A percentile compares a stretch with the other conserved stretches of the same genome.
phyloP scores from a whole-genome alignment of 768 basidiomycete genomes.

The Russula earlei region DNA sequence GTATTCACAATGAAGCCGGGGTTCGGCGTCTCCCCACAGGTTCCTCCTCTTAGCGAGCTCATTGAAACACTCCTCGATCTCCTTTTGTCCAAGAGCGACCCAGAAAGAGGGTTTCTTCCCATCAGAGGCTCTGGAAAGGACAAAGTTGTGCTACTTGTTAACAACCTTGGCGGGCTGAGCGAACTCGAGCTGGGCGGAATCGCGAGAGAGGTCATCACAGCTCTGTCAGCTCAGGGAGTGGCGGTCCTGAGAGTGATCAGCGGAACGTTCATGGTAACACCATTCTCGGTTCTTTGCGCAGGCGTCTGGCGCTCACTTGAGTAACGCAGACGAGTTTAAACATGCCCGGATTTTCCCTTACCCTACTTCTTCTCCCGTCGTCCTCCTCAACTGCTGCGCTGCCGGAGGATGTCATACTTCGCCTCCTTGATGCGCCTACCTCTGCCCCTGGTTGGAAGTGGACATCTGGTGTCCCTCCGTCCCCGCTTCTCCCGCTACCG shows the following conservation, averaged over 20 bases:
- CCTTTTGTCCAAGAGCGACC: constrained; percentile 61
- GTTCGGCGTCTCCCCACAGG: constrained; percentile 55
- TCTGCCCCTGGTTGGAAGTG: constrained; percentile 83
- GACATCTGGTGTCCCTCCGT: constrained; percentile 42
- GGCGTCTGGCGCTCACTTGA: background rate
- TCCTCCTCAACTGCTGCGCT: constrained; percentile 32
- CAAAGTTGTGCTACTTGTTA: constrained; percentile 69
- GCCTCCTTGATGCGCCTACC: constrained; percentile 58
- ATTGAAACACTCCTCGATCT: constrained; percentile 61
- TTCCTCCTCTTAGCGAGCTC: constrained; percentile 62
- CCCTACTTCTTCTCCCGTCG: constrained; percentile 65
- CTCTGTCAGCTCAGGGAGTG: constrained; percentile 48
- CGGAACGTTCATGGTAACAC: constrained; percentile 76
- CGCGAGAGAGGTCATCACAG: constrained; percentile 47
- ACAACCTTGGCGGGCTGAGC: constrained; percentile 81
- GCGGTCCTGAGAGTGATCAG: constrained; percentile 53
- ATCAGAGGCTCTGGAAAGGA: constrained; percentile 56
- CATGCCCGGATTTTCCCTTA: constrained; percentile 88
- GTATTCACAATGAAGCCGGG: constrained; percentile 88
- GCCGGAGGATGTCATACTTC: constrained; percentile 39
- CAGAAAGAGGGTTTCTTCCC: constrained; percentile 68
- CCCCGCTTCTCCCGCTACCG: constrained; percentile 13
- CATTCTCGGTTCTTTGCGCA: background rate
- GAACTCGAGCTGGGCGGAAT: constrained; percentile 73
- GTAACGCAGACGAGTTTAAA: constrained; percentile 70